Percentiles rank a stretch among this genome's conserved stretches.
phyloP scores from a whole-genome alignment of 495 filamentous ascomycete genomes.

The Trichoderma gamsii region DNA sequence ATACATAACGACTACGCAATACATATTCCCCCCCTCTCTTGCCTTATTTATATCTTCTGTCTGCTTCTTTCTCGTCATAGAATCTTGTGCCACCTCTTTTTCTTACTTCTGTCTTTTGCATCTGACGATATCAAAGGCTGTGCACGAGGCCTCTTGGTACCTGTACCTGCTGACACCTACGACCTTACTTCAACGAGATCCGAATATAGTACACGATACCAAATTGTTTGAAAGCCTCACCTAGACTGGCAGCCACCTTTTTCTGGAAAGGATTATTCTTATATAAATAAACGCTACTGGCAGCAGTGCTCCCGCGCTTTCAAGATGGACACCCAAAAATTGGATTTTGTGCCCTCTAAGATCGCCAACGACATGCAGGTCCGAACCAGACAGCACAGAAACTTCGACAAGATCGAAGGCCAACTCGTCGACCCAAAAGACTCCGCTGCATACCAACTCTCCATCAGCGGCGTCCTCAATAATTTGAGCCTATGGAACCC shows the following conservation, averaged over 20 bases:
- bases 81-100: not conserved
- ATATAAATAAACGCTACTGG: not conserved
- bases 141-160: not conserved
- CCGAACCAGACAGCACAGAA: slow-evolving; percentile 35
- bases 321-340: not conserved
- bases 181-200: not conserved
- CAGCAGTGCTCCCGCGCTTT: not conserved
- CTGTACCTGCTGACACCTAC: slow-evolving; percentile 1
- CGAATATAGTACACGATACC: not conserved
- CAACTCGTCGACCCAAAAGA: slow-evolving; percentile 30
- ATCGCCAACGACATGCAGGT: slow-evolving; percentile 29
- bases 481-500: slow-evolving; percentile 43
- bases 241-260: not conserved
- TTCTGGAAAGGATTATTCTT: too few species aligned
- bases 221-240: not conserved
- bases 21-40: not conserved
- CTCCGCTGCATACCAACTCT: slow-evolving; percentile 22
- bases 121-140: not conserved
- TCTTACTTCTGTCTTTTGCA: not conserved
- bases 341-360: slow-evolving; percentile 10
- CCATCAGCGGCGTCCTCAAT: slow-evolving; percentile 35
- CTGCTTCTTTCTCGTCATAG: not conserved
- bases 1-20: too few species aligned
- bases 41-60: not conserved
- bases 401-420: slow-evolving; percentile 38